Evolutionary conservation across 495 filamentous ascomycete genomes (phyloP).

Genomic region (Ascodesmis nigricans): DNA sequence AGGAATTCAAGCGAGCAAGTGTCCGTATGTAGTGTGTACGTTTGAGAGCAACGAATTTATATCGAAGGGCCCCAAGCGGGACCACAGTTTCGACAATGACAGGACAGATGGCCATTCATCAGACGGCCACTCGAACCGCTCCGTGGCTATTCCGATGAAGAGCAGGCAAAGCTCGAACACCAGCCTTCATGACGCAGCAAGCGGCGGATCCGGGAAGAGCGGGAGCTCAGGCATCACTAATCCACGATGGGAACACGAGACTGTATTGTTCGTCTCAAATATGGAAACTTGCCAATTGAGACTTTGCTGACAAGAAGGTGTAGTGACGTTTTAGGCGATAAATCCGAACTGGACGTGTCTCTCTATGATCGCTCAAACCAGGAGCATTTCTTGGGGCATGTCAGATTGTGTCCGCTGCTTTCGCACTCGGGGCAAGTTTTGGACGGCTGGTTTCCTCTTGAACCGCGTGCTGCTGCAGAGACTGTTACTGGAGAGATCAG

Average conservation of each 20-base stretch:
- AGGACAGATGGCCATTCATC: constrained; percentile 24
- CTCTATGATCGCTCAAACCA: constrained; percentile 72
- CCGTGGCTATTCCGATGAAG: constrained; percentile 89
- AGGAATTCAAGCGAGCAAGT: constrained; percentile 54
- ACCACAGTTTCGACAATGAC: constrained; percentile 29
- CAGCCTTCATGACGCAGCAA: constrained; percentile 53
- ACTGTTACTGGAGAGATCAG: constrained; percentile 74
- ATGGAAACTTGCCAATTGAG: not conserved
- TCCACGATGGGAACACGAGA: constrained; percentile 89
- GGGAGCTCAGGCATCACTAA: constrained; percentile 45
- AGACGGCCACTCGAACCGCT: too few species aligned
- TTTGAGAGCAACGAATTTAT: constrained; percentile 95
- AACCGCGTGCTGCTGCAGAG: constrained; percentile 40
- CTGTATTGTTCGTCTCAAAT: constrained; percentile 54
- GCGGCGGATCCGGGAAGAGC: too few species aligned
- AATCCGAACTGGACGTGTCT: constrained; percentile 79
- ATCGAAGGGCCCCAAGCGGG: constrained; percentile 54
- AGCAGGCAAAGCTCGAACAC: constrained; percentile 89
- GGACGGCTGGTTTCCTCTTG: constrained; percentile 69
- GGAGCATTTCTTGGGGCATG: constrained; percentile 81
- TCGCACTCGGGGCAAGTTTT: constrained; percentile 29
- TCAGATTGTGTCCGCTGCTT: constrained; percentile 34
- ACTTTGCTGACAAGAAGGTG: constrained; percentile 23
- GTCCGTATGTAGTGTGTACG: constrained; percentile 89
- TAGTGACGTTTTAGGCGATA: constrained; percentile 84